Percentiles rank a stretch among this genome's conserved stretches.
Evolutionary conservation across 768 basidiomycete genomes (phyloP).

Genomic region (Ramaria rubella): DNA sequence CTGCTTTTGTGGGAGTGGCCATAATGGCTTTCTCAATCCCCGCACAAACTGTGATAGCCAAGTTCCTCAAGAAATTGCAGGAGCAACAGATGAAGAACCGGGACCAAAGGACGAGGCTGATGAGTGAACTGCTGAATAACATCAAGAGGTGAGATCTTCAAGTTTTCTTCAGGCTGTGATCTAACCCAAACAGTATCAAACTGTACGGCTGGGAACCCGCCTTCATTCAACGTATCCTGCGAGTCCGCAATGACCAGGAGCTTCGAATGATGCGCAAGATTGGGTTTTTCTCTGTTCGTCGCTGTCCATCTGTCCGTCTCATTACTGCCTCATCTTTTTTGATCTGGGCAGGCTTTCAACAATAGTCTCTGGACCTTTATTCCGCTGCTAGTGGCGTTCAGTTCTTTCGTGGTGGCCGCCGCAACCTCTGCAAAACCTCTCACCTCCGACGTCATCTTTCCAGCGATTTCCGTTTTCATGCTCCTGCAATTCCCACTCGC

Average conservation of each 20-base stretch:
- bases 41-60: constrained; percentile 65
- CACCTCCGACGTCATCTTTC: constrained; percentile 91
- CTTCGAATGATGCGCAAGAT: constrained; percentile 78
- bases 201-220: constrained; percentile 94
- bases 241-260: constrained; percentile 77
- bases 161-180: not conserved
- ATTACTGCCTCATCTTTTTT: constrained; percentile 13
- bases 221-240: constrained; percentile 72
- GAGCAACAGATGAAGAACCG: constrained; percentile 91
- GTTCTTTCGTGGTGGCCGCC: constrained; percentile 73
- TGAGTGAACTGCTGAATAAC: constrained; percentile 91
- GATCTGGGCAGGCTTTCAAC: not conserved
- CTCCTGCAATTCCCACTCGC: constrained; percentile 80
- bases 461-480: constrained; percentile 88
- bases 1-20: constrained; percentile 81
- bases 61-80: constrained; percentile 68
- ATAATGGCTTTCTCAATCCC: constrained; percentile 84
- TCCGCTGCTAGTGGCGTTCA: constrained; percentile 67
- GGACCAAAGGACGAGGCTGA: constrained; percentile 74
- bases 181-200: constrained; percentile 56
- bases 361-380: constrained; percentile 1
- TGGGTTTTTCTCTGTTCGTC: constrained; percentile 57
- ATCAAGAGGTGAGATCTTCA: constrained; percentile 59
- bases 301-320: constrained; percentile 2
- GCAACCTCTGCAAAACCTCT: constrained; percentile 55